A percentile compares a stretch with the other conserved stretches of the same genome.
These are phyloP conservation scores for Peziza echinospora DNA, from an alignment of 495 filamentous ascomycete genomes.

Conservation along the genomic window DNA sequence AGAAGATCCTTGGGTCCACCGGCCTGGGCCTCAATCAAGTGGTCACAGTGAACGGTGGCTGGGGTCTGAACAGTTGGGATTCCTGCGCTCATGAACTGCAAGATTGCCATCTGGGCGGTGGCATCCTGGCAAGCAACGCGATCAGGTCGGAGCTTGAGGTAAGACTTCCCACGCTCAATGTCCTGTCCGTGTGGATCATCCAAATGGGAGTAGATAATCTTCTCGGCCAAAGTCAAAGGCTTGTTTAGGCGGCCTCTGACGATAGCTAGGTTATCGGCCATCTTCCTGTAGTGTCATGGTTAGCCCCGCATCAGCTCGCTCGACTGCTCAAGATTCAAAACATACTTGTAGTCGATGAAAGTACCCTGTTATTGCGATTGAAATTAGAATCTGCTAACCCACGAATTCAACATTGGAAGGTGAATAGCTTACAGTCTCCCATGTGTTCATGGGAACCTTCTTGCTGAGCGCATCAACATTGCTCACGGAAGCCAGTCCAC, in stretches of 20 bases:
- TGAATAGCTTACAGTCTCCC: conserved; percentile 46
- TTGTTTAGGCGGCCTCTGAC: conserved; percentile 75
- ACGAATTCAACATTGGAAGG: too few relatives aligned
- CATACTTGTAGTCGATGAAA: conserved; percentile 60
- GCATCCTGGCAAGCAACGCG: conserved; percentile 99
- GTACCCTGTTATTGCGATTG: conserved; percentile 30
- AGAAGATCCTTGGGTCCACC: conserved; percentile 89
- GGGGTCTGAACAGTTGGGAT: conserved; percentile 89
- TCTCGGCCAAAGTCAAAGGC: conserved; percentile 89
- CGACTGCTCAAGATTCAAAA: conserved; percentile 3
- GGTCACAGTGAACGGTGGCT: conserved; percentile 94
- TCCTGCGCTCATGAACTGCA: conserved; percentile 98
- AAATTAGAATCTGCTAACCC: conserved; percentile 5
- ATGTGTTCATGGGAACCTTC: conserved; percentile 67
- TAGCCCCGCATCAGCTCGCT: background rate
- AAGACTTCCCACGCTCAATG: conserved; percentile 83
- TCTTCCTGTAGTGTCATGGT: conserved; percentile 47
- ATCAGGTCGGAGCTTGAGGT: conserved; percentile 89
- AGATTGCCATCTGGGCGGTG: conserved; percentile 97
- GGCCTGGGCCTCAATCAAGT: conserved; percentile 94
- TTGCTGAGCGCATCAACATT: conserved; percentile 43
- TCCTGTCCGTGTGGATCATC: conserved; percentile 71
- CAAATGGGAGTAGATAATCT: conserved; percentile 95
- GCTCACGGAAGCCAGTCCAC: conserved; percentile 39
- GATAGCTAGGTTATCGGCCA: conserved; percentile 88